phyloP scores from a whole-genome alignment of 1,284 basidiomycete species.

The Mycena citricolor region DNA sequence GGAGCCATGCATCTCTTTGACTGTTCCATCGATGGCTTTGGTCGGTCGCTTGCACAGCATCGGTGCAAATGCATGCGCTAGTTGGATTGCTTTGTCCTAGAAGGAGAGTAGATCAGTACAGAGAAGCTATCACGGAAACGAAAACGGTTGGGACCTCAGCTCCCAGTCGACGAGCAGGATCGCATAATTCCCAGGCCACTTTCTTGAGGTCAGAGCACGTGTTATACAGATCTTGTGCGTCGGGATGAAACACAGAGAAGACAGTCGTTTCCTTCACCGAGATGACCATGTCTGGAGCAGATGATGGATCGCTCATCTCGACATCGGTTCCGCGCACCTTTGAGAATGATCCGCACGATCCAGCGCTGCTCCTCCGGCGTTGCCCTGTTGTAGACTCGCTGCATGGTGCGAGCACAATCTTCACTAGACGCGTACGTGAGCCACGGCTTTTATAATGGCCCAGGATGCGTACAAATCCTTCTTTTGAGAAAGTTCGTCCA shows the following conservation, averaged over 20 bases:
- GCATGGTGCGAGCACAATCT: no score
- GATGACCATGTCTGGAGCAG: conserved; percentile 65
- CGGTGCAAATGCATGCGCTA: conserved; percentile 85
- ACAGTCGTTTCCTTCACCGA: conserved; percentile 87
- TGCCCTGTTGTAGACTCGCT: conserved; percentile 72
- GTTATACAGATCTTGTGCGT: conserved; percentile 89
- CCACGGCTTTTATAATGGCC: no score
- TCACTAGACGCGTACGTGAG: no score
- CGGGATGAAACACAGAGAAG: conserved; percentile 85
- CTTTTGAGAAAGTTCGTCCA: conserved; percentile 74
- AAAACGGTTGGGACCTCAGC: conserved; percentile 50
- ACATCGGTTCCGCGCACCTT: conserved; percentile 53
- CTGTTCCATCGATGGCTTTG: conserved; percentile 74
- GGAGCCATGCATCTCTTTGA: conserved; percentile 75
- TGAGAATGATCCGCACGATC: conserved; percentile 91
- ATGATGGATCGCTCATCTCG: conserved; percentile 47
- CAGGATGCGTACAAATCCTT: no score
- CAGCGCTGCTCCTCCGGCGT: conserved; percentile 87
- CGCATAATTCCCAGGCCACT: conserved; percentile 80
- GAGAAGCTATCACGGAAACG: conserved; percentile 43
- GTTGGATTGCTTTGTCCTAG: conserved; percentile 77
- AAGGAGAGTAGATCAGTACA: not conserved
- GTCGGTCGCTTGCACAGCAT: conserved; percentile 91
- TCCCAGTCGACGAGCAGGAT: conserved; percentile 61
- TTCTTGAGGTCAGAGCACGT: conserved; percentile 93